Percentiles rank a stretch among this genome's conserved stretches.
These are phyloP conservation scores for Clavispora fructus DNA, from an alignment of 805 yeast genomes.

Conservation along the genomic window DNA sequence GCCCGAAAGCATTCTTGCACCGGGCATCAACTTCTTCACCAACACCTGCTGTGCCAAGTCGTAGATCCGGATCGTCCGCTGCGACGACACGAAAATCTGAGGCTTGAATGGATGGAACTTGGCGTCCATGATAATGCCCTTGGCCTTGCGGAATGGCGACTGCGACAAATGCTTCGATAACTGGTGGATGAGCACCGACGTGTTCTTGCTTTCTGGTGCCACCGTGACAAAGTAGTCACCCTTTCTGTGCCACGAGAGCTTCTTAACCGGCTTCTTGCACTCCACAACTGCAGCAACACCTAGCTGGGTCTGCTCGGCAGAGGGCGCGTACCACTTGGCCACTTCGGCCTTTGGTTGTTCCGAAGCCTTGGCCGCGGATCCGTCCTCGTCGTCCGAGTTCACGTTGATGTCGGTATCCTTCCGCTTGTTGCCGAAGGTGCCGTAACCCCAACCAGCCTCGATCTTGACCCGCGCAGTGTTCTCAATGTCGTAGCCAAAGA, in stretches of 20 bases:
- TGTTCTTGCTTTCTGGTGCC: constrained; percentile 88
- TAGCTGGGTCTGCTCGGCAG: constrained; percentile 47
- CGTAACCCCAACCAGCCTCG: constrained; percentile 91
- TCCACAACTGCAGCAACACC: constrained; percentile 75
- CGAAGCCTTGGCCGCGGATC: constrained; percentile 15
- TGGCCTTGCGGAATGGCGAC: constrained; percentile 88
- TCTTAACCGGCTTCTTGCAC: constrained; percentile 63
- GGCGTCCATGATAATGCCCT: constrained; percentile 93
- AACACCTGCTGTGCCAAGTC: constrained; percentile 83
- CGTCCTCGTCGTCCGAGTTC: constrained; percentile 32
- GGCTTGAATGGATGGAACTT: constrained; percentile 97
- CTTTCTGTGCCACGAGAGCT: constrained; percentile 90
- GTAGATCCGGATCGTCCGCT: constrained; percentile 85
- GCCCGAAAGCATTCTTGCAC: constrained; percentile 90
- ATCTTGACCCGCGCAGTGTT: constrained; percentile 71
- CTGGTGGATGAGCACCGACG: constrained; percentile 91
- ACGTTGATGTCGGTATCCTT: constrained; percentile 33
- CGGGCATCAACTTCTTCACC: constrained; percentile 83
- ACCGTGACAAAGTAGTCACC: constrained; percentile 96
- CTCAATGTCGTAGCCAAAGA: constrained; percentile 84
- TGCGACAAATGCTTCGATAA: constrained; percentile 90
- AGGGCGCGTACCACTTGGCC: constrained; percentile 82
- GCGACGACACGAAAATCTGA: constrained; percentile 88
- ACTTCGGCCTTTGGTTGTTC: constrained; percentile 41
- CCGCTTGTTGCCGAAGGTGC: constrained; percentile 50